These are phyloP conservation scores for Acanthamoeba culbertsoni DNA, from an alignment of 208 protist species.

Conservation along the genomic window DNA sequence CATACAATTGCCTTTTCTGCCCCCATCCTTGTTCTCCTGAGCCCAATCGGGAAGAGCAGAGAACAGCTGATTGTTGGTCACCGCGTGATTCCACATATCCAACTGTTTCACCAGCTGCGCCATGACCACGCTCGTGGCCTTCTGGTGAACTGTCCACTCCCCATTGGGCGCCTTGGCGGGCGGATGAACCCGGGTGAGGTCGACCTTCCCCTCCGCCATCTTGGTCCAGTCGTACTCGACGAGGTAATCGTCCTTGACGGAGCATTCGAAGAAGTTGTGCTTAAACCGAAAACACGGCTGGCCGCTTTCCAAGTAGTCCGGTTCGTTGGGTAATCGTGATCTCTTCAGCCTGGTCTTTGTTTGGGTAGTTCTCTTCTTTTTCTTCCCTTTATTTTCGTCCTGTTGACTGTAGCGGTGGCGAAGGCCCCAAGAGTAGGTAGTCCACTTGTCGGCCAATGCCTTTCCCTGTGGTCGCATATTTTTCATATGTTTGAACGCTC, in stretches of 20 bases:
- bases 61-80: background rate
- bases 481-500: no score
- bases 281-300: background rate
- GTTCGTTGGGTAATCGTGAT: no score
- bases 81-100: background rate
- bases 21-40: no score
- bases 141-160: background rate
- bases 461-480: background rate
- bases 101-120: background rate
- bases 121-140: background rate
- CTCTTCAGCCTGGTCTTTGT: no score
- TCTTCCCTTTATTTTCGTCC: no score
- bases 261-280: slow-evolving; percentile 42
- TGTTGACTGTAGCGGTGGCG: no score
- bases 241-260: background rate
- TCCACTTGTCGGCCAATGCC: background rate
- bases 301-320: no score
- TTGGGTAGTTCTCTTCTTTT: no score
- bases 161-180: background rate
- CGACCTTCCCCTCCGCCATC: background rate
- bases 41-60: no score
- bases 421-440: background rate
- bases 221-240: background rate
- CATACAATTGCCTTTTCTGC: no score
- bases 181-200: no score